These are phyloP conservation scores for Ilex aquifolium DNA, from an alignment of 257 asterid genomes.

Conservation along the genomic window DNA sequence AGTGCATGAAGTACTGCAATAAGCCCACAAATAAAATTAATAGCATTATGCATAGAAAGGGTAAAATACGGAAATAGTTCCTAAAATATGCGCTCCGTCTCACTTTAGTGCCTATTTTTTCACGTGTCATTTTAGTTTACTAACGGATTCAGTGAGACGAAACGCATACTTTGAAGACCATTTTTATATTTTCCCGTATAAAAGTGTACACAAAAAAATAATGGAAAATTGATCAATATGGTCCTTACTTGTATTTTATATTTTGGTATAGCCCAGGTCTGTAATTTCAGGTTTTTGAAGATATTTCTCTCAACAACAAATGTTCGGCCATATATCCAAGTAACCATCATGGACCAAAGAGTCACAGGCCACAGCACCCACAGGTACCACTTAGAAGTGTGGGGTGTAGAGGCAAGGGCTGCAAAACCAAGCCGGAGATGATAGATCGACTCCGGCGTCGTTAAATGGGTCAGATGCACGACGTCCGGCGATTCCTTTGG, in stretches of 20 bases:
- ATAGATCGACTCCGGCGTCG: constrained; percentile 72
- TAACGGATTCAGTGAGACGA: too few species aligned
- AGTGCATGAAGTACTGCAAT: constrained; percentile 63
- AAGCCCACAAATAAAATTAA: too few species aligned
- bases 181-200: too few species aligned
- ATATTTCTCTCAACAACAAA: constrained; percentile 64
- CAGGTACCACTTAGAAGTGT: constrained; percentile 54
- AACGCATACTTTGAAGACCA: too few species aligned
- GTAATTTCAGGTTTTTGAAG: constrained; percentile 60
- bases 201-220: too few species aligned
- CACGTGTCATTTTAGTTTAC: too few species aligned
- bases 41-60: too few species aligned
- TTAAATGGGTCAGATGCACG: constrained; percentile 71
- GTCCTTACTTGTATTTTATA: constrained; percentile 55
- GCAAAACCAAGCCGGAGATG: constrained; percentile 77
- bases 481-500: constrained; percentile 62
- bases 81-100: too few species aligned
- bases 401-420: constrained; percentile 62
- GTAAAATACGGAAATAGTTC: too few species aligned
- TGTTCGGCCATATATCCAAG: constrained; percentile 53
- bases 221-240: too few species aligned
- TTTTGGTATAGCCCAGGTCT: constrained; percentile 81
- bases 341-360: constrained; percentile 53
- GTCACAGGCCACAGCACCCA: constrained; percentile 87
- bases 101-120: too few species aligned